These are phyloP conservation scores for Gossypioides kirkii DNA, from an alignment of 345 rosid genomes.

Conservation along the genomic window DNA sequence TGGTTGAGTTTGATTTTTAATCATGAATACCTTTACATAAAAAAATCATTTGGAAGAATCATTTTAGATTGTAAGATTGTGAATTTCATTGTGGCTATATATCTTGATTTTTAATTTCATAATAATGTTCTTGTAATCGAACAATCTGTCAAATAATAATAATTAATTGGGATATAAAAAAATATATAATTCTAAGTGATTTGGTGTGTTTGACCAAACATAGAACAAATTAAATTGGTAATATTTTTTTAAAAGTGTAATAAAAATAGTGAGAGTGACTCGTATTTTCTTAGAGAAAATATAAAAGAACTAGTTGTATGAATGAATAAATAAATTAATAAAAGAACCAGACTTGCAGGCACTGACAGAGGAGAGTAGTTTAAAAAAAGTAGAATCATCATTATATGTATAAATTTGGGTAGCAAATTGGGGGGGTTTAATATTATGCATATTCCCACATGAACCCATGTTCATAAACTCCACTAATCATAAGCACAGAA, in stretches of 20 bases:
- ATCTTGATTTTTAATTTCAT: too few species aligned
- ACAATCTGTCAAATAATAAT: neutral
- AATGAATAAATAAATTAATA: neutral
- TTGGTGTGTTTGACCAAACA: neutral
- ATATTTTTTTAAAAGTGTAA: too few species aligned
- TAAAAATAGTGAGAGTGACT: neutral
- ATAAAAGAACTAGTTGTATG: too few species aligned
- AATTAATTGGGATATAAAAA: neutral
- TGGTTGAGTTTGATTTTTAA: too few species aligned
- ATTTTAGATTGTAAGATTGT: too few species aligned
- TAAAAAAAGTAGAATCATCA: neutral
- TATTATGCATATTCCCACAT: slow-evolving; percentile 2
- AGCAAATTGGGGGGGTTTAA: neutral
- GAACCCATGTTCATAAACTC: slow-evolving; percentile 3
- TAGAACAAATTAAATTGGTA: neutral
- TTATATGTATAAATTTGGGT: neutral
- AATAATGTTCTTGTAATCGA: too few species aligned
- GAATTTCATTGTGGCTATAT: too few species aligned
- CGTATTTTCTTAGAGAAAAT: neutral
- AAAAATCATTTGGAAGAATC: too few species aligned
- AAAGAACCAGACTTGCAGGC: neutral
- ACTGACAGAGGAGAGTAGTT: neutral
- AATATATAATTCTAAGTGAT: neutral
- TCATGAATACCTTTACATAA: too few species aligned
- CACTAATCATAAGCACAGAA: slow-evolving; percentile 7